Evolutionary conservation across 768 basidiomycete genomes (phyloP), one percentile per base, ranked within the genome.

Genomic region (Tulasnella sp.): DNA sequence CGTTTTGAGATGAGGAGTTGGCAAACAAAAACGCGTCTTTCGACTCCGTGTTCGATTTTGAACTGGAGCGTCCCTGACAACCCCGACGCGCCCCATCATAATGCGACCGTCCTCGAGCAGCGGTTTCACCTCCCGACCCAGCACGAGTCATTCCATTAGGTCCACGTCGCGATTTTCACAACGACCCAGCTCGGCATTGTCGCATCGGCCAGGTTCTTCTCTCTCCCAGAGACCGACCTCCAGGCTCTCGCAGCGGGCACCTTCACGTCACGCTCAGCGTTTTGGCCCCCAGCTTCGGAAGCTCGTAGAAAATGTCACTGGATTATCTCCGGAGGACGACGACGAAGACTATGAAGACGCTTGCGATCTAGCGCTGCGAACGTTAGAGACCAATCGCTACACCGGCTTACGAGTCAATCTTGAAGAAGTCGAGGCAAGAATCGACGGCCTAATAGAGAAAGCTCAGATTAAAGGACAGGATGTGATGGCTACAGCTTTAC

Each of bases 391-490:
- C 1, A 77, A 83, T 71, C 82, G 78, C 40, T 89, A 90, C 76
- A 87, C 84, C 8, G 83, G 86, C 2, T 82, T 83, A 3, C 85
- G 86, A 74, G 80, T 84, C 9, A 88, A 89, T 77, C 84, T 90
- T 80, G 75, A 77, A 9, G 78, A 79, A 7, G 83, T 90, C 59
- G 85, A 88, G 73, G 83, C 82, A 66, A 85, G 85, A 4, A 76
- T 86, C 34, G 76, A 76, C 78, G 86, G 90, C 90, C 85, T 83
- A 77, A 81, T 83, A 22, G 81, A 89, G 77, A 92, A 92, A 78
- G 89, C 90, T 16, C 86, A 86, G 42, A 84, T 94, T 71, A 86
- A 88, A 74, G 86, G 87, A 14, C 82, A 85, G 65, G 88, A 92
- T 76, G 77, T 76, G 16, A 82, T 90, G 3, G 88, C 87, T 16